phyloP scores from a whole-genome alignment of 129 eudicot species.

The Ambrosia trifida region DNA sequence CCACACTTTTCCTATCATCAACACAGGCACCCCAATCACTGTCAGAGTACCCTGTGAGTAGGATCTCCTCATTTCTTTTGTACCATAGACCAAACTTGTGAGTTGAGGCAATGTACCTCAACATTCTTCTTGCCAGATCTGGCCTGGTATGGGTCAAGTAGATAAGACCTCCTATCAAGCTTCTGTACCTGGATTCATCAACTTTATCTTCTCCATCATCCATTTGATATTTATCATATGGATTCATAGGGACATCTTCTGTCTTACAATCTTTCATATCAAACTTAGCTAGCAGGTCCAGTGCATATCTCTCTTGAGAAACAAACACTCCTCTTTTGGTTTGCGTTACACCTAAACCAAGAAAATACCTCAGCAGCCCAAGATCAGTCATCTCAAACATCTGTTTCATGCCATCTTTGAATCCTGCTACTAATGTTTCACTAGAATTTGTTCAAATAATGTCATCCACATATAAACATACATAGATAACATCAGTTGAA shows the following conservation, averaged over 20 bases:
- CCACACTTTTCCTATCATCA: not conserved
- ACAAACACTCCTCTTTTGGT: too few relatives aligned
- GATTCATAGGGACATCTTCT: not conserved
- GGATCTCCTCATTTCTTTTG: not conserved
- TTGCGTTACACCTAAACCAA: too few relatives aligned
- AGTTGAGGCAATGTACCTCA: not conserved
- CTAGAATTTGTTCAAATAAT: too few relatives aligned
- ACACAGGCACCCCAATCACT: constrained; percentile 6
- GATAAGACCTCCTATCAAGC: constrained; percentile 9
- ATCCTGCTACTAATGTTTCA: too few relatives aligned
- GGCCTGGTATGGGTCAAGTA: constrained; percentile 9
- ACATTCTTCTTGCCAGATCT: not conserved
- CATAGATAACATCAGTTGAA: too few relatives aligned
- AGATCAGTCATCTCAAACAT: too few relatives aligned
- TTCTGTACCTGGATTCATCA: not conserved
- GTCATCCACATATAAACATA: too few relatives aligned
- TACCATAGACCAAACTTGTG: not conserved
- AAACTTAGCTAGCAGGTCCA: too few relatives aligned
- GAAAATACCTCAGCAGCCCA: too few relatives aligned
- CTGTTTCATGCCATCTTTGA: too few relatives aligned
- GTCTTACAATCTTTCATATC: not conserved
- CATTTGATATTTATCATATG: not conserved
- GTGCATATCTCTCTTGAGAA: too few relatives aligned
- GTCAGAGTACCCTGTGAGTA: not conserved
- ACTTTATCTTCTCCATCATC: not conserved